phyloP scores from a whole-genome alignment of 257 asterid species.

The Penstemon barbatus region DNA sequence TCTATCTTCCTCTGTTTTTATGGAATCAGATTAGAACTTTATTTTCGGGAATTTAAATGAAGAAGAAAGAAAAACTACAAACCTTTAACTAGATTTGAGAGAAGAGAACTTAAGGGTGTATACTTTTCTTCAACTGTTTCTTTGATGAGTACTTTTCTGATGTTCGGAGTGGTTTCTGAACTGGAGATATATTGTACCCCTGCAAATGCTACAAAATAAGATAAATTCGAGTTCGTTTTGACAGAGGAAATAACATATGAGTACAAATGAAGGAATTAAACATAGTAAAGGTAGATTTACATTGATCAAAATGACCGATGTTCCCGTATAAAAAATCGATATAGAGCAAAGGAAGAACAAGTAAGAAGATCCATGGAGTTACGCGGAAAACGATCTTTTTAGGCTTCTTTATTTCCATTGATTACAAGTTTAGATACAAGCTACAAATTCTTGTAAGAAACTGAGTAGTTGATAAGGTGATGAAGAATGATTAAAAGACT shows the following conservation, averaged over 20 bases:
- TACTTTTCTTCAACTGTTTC: constrained; percentile 13
- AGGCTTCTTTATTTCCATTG: constrained; percentile 32
- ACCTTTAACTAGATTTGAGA: constrained; percentile 42
- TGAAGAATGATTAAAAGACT: not conserved
- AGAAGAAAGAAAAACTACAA: not conserved
- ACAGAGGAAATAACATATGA: not conserved
- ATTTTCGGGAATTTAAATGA: too few species aligned
- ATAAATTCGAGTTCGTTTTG: not conserved
- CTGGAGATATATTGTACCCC: constrained; percentile 25
- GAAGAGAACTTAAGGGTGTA: constrained; percentile 27
- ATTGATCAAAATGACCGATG: constrained; percentile 28
- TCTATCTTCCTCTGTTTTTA: constrained; percentile 47
- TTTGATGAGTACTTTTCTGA: constrained; percentile 2
- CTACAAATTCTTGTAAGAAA: constrained; percentile 20
- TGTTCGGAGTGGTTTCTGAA: constrained; percentile 11
- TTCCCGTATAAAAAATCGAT: constrained; percentile 32
- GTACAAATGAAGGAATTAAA: not conserved
- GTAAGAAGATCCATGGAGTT: constrained; percentile 41
- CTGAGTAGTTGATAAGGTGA: constrained; percentile 3
- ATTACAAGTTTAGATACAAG: not conserved
- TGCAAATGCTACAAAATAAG: constrained; percentile 22
- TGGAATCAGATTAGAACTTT: not conserved
- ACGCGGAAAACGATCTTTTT: constrained; percentile 29
- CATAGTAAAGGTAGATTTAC: constrained; percentile 15
- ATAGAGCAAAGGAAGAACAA: constrained; percentile 36